Evolutionary conservation across 2,329 filamentous ascomycete species (phyloP), one percentile per base, ranked within the genome.

Genomic region (Clonostachys rhizophaga): DNA sequence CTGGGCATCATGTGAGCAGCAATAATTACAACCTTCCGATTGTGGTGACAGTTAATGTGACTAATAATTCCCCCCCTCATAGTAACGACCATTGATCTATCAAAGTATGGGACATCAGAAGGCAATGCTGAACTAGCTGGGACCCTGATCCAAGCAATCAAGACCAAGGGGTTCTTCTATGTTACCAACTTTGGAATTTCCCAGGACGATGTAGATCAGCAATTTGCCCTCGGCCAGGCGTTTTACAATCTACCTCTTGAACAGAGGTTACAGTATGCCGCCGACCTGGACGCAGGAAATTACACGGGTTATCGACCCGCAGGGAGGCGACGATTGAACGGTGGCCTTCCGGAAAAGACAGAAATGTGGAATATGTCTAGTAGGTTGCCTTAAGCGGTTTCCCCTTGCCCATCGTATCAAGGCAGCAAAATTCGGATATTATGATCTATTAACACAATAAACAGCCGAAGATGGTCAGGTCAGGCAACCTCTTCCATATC

Each of bases 121-220:
- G 64, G 64, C 0, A 66, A 67, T 42, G 47, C 47, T 0, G 49
- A 56, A 3, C 58, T 67, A 3, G 54, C 63, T 0, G 42, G 58
- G 12, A 55, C 52, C 0, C 54, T 67, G 1, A 57, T 67, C 14
- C 56, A 67, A 6, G 63, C 64, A 1, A 56, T 66, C 41, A 60
- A 61, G 1, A 66, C 57, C 7, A 67, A 67, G 46, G 62, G 60
- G 0, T 78, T 83, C 64, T 84, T 83, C 60, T 81, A 82, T 49
- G 75, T 84, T 2, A 79, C 74, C 50, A 83, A 85, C 61, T 84
- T 79, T 53, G 78, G 75, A 50, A 75, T 84, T n/a, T 65, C 67
- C 1, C 79, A 84, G 56, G 75, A 79, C 40, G 71, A 75, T 30
- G 73, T 84, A 1, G 75, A 84, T 49, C 63, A 65, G 2, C 80